Conservation (phyloP, 768 basidiomycete species). For the Suillus sp. region DNA sequence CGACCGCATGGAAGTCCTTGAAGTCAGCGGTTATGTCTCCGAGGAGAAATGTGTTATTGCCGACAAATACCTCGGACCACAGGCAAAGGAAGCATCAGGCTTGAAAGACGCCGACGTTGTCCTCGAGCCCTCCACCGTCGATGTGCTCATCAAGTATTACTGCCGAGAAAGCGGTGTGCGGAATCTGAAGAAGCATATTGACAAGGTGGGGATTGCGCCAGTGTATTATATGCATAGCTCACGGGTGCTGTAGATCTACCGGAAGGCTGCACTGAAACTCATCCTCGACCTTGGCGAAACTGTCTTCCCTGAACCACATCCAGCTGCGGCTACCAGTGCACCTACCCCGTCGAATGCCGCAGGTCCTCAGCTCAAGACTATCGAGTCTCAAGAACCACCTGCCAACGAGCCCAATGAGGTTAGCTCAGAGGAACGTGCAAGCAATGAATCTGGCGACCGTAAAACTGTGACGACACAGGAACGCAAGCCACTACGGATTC, state of each 20-base stretch:
- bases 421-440: slow-evolving; percentile 17
- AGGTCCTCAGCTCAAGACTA: slow-evolving; percentile 34
- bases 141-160: slow-evolving; percentile 93
- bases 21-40: slow-evolving; percentile 92
- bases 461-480: slow-evolving; percentile 74
- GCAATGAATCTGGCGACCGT: slow-evolving; percentile 35
- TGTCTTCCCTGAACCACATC: slow-evolving; percentile 69
- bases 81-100: slow-evolving; percentile 90
- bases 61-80: slow-evolving; percentile 84
- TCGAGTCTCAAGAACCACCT: slow-evolving; percentile 55
- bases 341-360: slow-evolving; percentile 15
- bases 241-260: slow-evolving; percentile 69
- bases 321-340: slow-evolving; percentile 22
- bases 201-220: slow-evolving; percentile 63
- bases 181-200: slow-evolving; percentile 97
- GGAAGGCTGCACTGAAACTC: slow-evolving; percentile 92
- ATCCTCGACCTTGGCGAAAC: slow-evolving; percentile 90
- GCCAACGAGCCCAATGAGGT: slow-evolving; percentile 38
- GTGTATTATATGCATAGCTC: background rate
- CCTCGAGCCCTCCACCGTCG: slow-evolving; percentile 76
- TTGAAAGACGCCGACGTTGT: slow-evolving; percentile 82
- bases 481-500: slow-evolving; percentile 80
- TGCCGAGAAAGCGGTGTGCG: slow-evolving; percentile 97
- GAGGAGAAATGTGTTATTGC: slow-evolving; percentile 93
- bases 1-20: slow-evolving; percentile 95